Evolutionary conservation across 495 filamentous ascomycete species (phyloP).

Genomic region (Hamigera avellanea): DNA sequence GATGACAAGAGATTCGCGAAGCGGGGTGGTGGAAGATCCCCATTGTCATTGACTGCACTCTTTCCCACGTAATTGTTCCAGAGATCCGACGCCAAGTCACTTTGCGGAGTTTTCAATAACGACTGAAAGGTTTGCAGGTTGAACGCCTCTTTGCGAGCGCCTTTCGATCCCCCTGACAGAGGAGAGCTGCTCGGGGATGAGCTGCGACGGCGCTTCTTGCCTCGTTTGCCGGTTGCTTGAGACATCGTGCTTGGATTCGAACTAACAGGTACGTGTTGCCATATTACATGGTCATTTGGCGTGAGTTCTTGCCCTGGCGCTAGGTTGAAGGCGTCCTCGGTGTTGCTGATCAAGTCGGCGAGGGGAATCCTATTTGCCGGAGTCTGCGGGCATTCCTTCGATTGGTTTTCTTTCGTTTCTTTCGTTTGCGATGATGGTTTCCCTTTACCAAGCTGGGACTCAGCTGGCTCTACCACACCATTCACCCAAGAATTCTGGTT

Average conservation of each 20-base stretch:
- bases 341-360: constrained; percentile 67
- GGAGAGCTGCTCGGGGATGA: constrained; percentile 75
- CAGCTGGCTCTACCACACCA: constrained; percentile 24
- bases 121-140: constrained; percentile 41
- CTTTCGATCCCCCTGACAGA: constrained; percentile 34
- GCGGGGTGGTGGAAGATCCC: constrained; percentile 33
- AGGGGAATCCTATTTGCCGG: constrained; percentile 65
- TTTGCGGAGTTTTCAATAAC: constrained; percentile 60
- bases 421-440: constrained; percentile 16
- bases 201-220: constrained; percentile 63
- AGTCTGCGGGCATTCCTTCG: constrained; percentile 51
- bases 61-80: constrained; percentile 67
- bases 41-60: constrained; percentile 24
- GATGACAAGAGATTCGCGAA: constrained; percentile 60
- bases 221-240: constrained; percentile 39
- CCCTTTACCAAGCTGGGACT: constrained; percentile 12
- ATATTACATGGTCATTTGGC: constrained; percentile 63
- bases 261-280: constrained; percentile 46
- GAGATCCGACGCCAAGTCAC: constrained; percentile 74
- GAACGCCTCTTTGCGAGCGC: constrained; percentile 27
- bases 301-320: constrained; percentile 35
- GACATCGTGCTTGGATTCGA: constrained; percentile 27
- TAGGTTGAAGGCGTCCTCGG: constrained; percentile 42
- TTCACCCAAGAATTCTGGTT: constrained; percentile 30
- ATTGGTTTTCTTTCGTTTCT: constrained; percentile 22